Evolutionary conservation across 2,329 filamentous ascomycete species (phyloP).

Genomic region (Fusarium foetens): DNA sequence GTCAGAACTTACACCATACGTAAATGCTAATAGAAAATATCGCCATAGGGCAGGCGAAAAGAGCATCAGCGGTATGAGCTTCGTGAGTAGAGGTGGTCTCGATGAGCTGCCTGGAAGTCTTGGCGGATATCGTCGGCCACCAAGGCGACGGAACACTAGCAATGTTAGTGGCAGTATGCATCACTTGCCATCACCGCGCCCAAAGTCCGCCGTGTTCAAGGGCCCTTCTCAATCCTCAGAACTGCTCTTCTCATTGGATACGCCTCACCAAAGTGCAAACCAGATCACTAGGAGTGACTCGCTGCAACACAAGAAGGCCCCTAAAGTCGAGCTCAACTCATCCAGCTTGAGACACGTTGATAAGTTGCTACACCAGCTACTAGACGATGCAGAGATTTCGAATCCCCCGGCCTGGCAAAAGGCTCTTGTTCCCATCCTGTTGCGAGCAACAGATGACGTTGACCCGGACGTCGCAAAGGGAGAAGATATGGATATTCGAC

Average conservation of each 20-base stretch:
- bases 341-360: slow-evolving; percentile 90
- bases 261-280: slow-evolving; percentile 55
- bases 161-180: slow-evolving; percentile 77
- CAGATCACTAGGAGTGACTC: slow-evolving; percentile 81
- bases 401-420: slow-evolving; percentile 86
- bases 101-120: slow-evolving; percentile 72
- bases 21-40: slow-evolving; percentile 79
- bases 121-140: slow-evolving; percentile 68
- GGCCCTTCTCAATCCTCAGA: slow-evolving; percentile 64
- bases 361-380: slow-evolving; percentile 82
- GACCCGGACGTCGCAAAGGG: slow-evolving; percentile 89
- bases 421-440: slow-evolving; percentile 86
- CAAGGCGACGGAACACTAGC: slow-evolving; percentile 83
- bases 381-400: slow-evolving; percentile 79
- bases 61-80: slow-evolving; percentile 76
- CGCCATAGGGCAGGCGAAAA: slow-evolving; percentile 79
- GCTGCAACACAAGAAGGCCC: slow-evolving; percentile 77
- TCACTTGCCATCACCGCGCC: slow-evolving; percentile 78
- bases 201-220: slow-evolving; percentile 67
- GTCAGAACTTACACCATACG: slow-evolving; percentile 75
- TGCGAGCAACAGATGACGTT: slow-evolving; percentile 93
- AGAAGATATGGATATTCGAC: slow-evolving; percentile 95
- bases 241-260: slow-evolving; percentile 60
- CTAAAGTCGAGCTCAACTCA: slow-evolving; percentile 84
- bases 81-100: slow-evolving; percentile 70